These are phyloP conservation scores for Vitis hybrid DNA, from an alignment of 177 flowering plant species.

Conservation along the genomic window DNA sequence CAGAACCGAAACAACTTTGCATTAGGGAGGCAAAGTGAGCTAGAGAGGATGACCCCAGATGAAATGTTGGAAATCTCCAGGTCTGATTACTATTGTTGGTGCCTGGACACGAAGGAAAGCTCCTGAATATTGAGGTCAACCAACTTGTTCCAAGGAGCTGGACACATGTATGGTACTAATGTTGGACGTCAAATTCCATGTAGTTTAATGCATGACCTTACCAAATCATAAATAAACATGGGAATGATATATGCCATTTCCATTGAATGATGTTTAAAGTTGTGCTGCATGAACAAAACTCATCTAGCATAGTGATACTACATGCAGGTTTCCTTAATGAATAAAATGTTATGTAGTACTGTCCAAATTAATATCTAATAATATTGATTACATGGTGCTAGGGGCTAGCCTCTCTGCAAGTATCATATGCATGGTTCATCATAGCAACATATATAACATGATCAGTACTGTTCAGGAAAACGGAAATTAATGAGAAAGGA, in stretches of 20 bases:
- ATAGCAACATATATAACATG: too few relatives aligned
- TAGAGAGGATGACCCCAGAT: conserved; percentile 76
- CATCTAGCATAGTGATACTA: too few relatives aligned
- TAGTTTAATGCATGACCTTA: background rate
- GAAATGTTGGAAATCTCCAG: conserved; percentile 72
- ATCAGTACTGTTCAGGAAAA: too few relatives aligned
- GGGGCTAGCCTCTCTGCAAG: too few relatives aligned
- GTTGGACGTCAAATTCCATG: background rate
- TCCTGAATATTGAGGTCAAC: background rate
- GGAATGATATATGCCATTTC: background rate
- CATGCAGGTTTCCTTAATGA: too few relatives aligned
- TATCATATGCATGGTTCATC: too few relatives aligned
- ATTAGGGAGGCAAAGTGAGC: conserved; percentile 68
- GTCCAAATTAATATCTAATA: too few relatives aligned
- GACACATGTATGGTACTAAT: too few relatives aligned
- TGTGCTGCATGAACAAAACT: too few relatives aligned
- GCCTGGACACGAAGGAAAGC: conserved; percentile 56
- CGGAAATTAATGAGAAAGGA: too few relatives aligned
- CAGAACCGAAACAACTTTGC: conserved; percentile 54
- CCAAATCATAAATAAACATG: background rate
- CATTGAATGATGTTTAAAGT: background rate
- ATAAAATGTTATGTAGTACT: too few relatives aligned
- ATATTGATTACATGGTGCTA: too few relatives aligned
- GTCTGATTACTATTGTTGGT: conserved; percentile 92
- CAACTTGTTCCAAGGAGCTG: background rate